Base-by-base conservation (phyloP, 208 protist genomes). In the Jaenimonas drosophilae region DNA sequence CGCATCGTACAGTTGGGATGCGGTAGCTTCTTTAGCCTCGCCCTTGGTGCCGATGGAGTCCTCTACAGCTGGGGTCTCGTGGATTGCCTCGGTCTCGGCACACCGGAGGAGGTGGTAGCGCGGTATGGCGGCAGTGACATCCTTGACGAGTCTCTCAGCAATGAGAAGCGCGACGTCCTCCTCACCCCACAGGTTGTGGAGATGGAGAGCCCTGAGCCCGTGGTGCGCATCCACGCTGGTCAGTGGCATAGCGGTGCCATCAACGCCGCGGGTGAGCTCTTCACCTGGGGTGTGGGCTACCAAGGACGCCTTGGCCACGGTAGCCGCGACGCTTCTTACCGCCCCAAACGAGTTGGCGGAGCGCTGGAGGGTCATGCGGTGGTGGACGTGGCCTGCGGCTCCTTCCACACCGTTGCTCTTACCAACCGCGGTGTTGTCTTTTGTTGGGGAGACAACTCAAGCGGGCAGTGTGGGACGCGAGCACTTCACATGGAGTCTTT, bases 201-300 rank as follows among this genome's bases (percentile, higher is more conserved):
- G n/a, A 64, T 90, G 33, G 49, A 54, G 31, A 74, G 60, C 17
- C 26, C 46, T 0, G 38, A 34, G 2, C 60, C 54, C 24, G 63
- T 90, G 14, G 61, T 83, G 11, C 69, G 65, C 49, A 67, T 93
- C n/a, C 65, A 76, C 43, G 81, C 85, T 0, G 85, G 85, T 16
- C 79, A 90, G 70, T 93, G 85, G 81, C 85, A 93, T 59, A 81
- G 75, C 44, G 73, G 71, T 6, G 85, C 77, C 6, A 81, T 93
- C 59, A 93, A 72, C 53, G 52, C 51, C 7, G 46, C 54, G 20
- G 85, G 85, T 27, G 71, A 85, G 56, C 69, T 93, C 38, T 93
- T 84, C 50, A 88, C 80, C 17, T 93, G 85, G 80, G 85, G 85
- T 23, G 74, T 89, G n/a, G 85, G 85, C 4, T 86, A 81, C 42